Evolutionary conservation across 768 basidiomycete species (phyloP).

Genomic region (Podaxis pistillaris): DNA sequence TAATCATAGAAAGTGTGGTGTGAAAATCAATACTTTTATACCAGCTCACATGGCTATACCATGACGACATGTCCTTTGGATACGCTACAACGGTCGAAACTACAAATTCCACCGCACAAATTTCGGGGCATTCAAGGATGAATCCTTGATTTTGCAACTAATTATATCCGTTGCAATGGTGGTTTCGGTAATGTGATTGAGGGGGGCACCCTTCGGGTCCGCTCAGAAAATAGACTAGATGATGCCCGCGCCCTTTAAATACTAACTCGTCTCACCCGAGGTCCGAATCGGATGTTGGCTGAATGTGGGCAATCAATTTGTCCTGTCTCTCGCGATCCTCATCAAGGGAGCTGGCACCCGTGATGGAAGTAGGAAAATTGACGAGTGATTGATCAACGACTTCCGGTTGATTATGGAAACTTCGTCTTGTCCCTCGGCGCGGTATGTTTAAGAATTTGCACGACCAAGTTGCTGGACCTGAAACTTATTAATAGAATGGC

Average conservation of each 20-base stretch:
- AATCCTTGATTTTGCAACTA: not conserved
- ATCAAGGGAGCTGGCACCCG: not conserved
- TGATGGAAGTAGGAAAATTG: not conserved
- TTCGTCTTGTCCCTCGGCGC: not conserved
- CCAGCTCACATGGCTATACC: slow-evolving; percentile 2
- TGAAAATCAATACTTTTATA: slow-evolving; percentile 8
- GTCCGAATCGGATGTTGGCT: not conserved
- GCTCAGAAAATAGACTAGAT: slow-evolving; percentile 6
- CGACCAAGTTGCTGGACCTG: not conserved
- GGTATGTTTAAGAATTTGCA: not conserved
- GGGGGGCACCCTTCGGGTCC: not conserved
- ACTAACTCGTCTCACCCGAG: no score
- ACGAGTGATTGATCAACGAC: not conserved
- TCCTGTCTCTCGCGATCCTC: not conserved
- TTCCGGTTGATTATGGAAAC: not conserved
- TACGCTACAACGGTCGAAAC: not conserved
- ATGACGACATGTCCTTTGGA: not conserved
- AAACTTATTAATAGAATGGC: slow-evolving; percentile 2
- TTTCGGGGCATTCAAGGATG: slow-evolving; percentile 8
- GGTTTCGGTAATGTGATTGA: not conserved
- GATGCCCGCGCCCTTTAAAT: not conserved
- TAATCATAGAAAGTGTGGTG: slow-evolving; percentile 2
- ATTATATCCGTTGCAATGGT: not conserved
- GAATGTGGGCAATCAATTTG: not conserved
- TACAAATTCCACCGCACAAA: slow-evolving; percentile 4